These are phyloP conservation scores for Cunninghamia lanceolata DNA, from an alignment of 75 land plant genomes.

Conservation along the genomic window DNA sequence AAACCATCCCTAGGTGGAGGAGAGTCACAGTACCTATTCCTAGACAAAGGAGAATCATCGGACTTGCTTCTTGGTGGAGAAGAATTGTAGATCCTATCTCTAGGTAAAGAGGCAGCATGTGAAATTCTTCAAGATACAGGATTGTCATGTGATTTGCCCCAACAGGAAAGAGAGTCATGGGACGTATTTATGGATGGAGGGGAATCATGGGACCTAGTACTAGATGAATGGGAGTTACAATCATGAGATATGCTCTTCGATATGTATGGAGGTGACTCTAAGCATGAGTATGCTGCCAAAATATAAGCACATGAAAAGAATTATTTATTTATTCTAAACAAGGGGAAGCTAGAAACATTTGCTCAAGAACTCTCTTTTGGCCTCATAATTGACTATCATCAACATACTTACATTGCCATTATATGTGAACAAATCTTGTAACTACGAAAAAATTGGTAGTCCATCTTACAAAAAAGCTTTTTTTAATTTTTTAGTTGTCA, in stretches of 20 bases:
- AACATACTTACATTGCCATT: slow-evolving; percentile 44
- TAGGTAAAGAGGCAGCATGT: background rate
- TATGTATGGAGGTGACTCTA: slow-evolving; percentile 17
- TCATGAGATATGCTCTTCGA: background rate
- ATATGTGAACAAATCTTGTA: too few relatives aligned
- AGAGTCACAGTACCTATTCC: background rate
- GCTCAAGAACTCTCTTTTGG: background rate
- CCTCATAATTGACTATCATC: background rate
- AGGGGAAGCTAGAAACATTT: background rate
- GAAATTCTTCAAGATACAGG: background rate
- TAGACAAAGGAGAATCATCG: background rate
- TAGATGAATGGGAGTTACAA: background rate
- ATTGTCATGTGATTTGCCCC: background rate
- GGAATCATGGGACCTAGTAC: background rate
- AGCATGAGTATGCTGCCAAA: slow-evolving; percentile 52
- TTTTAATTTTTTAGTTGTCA: too few relatives aligned
- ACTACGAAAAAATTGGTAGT: too few relatives aligned
- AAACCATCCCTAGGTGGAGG: background rate
- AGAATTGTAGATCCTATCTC: background rate
- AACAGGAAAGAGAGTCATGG: background rate
- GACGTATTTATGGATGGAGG: background rate
- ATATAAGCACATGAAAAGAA: slow-evolving; percentile 1
- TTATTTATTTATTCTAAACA: background rate
- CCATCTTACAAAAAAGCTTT: too few relatives aligned
- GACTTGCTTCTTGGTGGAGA: background rate